phyloP scores from a whole-genome alignment of 106 monocot genomes.

The Dendrobium catenatum region DNA sequence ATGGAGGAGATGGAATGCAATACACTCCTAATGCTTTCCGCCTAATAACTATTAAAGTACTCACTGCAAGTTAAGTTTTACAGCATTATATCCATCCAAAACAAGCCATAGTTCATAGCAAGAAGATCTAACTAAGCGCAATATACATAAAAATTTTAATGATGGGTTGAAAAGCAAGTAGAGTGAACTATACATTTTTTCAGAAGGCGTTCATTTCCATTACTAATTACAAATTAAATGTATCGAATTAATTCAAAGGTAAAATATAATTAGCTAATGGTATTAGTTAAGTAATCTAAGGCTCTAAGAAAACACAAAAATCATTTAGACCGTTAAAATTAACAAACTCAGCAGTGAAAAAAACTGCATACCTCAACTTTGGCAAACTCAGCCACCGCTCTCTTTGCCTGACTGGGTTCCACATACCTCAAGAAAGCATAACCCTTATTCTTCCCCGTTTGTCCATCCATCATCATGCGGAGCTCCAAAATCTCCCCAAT shows the following conservation, averaged over 20 bases:
- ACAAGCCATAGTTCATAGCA: not conserved
- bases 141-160: not conserved
- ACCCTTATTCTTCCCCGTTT: constrained; percentile 79
- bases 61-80: not conserved
- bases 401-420: constrained; percentile 55
- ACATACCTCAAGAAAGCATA: constrained; percentile 74
- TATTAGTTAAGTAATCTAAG: not conserved
- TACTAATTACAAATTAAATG: not conserved
- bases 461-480: constrained; percentile 60
- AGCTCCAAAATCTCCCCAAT: constrained; percentile 78
- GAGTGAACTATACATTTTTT: not conserved
- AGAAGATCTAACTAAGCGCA: not conserved
- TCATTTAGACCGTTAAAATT: not conserved
- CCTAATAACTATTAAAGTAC: not conserved
- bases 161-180: not conserved
- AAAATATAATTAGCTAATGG: not conserved
- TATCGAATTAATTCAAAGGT: not conserved
- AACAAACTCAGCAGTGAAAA: not conserved
- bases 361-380: constrained; percentile 69
- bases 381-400: constrained; percentile 50
- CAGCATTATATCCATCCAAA: constrained; percentile 1
- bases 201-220: not conserved
- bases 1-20: no score
- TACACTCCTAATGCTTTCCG: no score
- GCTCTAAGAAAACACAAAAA: not conserved